A percentile compares a stretch with the other conserved stretches of the same genome.
Conservation (phyloP, 805 yeast genomes). For the Candida wancherniae region DNA sequence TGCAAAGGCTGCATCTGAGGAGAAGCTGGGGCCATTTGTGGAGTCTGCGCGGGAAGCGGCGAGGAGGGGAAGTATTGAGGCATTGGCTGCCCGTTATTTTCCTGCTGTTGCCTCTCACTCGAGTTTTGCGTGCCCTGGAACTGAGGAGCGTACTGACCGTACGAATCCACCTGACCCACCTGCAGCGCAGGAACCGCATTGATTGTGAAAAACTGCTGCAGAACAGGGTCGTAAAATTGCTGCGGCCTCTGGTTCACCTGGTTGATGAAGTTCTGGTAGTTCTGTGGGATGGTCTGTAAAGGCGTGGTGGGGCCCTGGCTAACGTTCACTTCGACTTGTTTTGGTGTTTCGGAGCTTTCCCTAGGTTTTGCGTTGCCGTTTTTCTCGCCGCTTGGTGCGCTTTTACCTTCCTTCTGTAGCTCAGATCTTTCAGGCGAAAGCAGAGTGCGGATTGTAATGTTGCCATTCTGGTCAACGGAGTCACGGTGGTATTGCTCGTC, state of each 20-base stretch:
- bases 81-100: conserved; percentile 11
- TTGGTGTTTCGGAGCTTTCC: conserved; percentile 1
- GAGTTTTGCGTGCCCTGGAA: conserved; percentile 1
- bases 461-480: conserved; percentile 11
- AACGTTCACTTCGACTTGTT: conserved; percentile 2
- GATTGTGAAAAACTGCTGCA: conserved; percentile 39
- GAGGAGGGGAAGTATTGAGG: conserved; percentile 37
- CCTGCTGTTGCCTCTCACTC: not conserved
- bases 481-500: conserved; percentile 23
- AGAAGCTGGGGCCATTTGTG: conserved; percentile 4
- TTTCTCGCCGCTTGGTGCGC: not conserved
- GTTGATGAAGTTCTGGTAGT: conserved; percentile 20
- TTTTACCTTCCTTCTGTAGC: not conserved
- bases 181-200: conserved; percentile 31
- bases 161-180: conserved; percentile 18
- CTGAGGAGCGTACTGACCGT: conserved; percentile 3
- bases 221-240: conserved; percentile 41
- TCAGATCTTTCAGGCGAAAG: conserved; percentile 3
- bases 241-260: conserved; percentile 29
- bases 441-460: conserved; percentile 9
- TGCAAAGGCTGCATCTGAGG: conserved; percentile 10
- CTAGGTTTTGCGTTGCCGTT: not conserved
- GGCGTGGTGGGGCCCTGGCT: conserved; percentile 10
- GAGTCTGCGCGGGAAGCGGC: conserved; percentile 23
- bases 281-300: conserved; percentile 14